These are phyloP conservation scores for Phaseolus lunatus DNA, from an alignment of 306 rosid species.

Conservation along the genomic window DNA sequence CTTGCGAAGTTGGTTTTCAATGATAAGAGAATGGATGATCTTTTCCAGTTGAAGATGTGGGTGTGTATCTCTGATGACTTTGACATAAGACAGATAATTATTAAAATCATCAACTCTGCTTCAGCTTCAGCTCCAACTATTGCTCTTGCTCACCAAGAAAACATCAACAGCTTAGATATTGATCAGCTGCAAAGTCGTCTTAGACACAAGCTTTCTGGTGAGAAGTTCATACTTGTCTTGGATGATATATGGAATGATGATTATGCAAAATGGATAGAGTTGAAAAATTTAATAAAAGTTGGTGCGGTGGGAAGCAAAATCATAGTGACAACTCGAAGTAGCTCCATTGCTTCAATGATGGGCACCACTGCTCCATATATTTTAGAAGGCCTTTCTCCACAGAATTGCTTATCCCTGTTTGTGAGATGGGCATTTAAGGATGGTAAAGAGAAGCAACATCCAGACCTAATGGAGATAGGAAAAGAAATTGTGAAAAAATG, in stretches of 20 bases:
- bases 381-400: neutral
- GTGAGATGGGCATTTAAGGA: constrained; percentile 35
- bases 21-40: constrained; percentile 16
- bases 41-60: constrained; percentile 39
- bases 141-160: neutral
- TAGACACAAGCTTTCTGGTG: neutral
- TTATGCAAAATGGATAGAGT: constrained; percentile 27
- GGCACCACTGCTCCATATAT: neutral
- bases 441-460: neutral
- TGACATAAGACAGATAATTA: constrained; percentile 4
- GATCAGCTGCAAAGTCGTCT: constrained; percentile 2
- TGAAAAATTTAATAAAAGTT: constrained; percentile 11
- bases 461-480: neutral
- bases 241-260: constrained; percentile 40
- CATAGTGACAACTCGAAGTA: constrained; percentile 9
- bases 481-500: constrained; percentile 35
- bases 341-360: constrained; percentile 30
- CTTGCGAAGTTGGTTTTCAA: constrained; percentile 41
- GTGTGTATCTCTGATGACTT: constrained; percentile 38
- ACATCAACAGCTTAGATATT: neutral
- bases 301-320: constrained; percentile 10
- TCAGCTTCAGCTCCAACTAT: neutral
- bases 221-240: neutral
- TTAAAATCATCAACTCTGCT: constrained; percentile 31
- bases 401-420: constrained; percentile 11